Evolutionary conservation across 345 rosid species (phyloP).

Genomic region (Microthlaspi erraticum): DNA sequence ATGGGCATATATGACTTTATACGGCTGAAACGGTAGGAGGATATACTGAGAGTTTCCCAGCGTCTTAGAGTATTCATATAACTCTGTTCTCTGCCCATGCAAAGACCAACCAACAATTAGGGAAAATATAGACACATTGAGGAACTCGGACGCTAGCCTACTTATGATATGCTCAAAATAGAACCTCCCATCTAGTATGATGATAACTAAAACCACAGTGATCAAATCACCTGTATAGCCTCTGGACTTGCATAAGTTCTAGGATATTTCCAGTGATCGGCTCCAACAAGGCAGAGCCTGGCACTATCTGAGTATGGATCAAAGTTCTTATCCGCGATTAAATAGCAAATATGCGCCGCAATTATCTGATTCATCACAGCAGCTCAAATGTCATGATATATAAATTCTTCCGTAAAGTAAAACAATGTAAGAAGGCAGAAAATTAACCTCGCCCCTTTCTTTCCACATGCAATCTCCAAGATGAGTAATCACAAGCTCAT

Average conservation of each 20-base stretch:
- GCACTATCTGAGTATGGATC: constrained; percentile 74
- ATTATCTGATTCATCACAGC: constrained; percentile 51
- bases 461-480: constrained; percentile 99
- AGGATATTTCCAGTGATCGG: constrained; percentile 79
- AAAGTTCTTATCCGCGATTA: constrained; percentile 71
- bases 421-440: constrained; percentile 28
- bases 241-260: constrained; percentile 74
- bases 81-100: constrained; percentile 89
- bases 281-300: constrained; percentile 77
- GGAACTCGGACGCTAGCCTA: background rate
- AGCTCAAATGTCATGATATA: constrained; percentile 38
- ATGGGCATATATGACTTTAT: constrained; percentile 87
- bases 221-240: constrained; percentile 69
- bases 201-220: constrained; percentile 15
- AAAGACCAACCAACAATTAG: constrained; percentile 44
- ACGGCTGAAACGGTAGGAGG: constrained; percentile 89
- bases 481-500: constrained; percentile 92
- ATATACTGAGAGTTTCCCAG: constrained; percentile 94
- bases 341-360: constrained; percentile 79
- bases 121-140: constrained; percentile 38
- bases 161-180: constrained; percentile 13
- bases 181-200: constrained; percentile 11
- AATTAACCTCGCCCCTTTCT: constrained; percentile 93
- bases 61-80: constrained; percentile 91
- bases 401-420: constrained; percentile 23